Conservation (phyloP, 2,329 filamentous ascomycete genomes). For the Cladosporium sp. region DNA sequence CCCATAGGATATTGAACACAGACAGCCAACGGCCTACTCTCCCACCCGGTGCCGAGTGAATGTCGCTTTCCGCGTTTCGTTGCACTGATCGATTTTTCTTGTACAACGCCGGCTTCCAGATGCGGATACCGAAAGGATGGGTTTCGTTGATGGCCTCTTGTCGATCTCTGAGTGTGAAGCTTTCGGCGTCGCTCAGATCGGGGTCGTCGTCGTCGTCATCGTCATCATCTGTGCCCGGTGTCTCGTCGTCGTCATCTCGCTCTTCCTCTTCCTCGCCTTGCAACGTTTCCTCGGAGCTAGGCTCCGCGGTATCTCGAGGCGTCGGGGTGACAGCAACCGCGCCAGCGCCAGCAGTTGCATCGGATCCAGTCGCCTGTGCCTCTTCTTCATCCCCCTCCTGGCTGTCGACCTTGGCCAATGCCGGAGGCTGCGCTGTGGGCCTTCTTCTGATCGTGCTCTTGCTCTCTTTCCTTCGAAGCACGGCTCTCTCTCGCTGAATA, state of each 20-base stretch:
- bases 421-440: constrained; percentile 40
- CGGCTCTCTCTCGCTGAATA: constrained; percentile 23
- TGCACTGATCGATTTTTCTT: constrained; percentile 97
- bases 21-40: constrained; percentile 79
- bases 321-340: constrained; percentile 13
- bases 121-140: constrained; percentile 95
- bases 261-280: constrained; percentile 37
- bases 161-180: constrained; percentile 93
- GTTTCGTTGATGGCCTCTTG: constrained; percentile 98
- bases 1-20: constrained; percentile 88
- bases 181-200: constrained; percentile 85
- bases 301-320: constrained; percentile 23
- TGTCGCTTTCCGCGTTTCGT: constrained; percentile 92
- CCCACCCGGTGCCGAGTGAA: constrained; percentile 88
- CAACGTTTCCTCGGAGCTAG: constrained; percentile 36
- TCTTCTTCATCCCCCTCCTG: constrained; percentile 35
- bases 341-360: constrained; percentile 14
- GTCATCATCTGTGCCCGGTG: constrained; percentile 36
- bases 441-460: constrained; percentile 48
- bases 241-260: constrained; percentile 36
- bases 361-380: constrained; percentile 23
- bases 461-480: constrained; percentile 43
- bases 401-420: constrained; percentile 46
- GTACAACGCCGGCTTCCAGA: constrained; percentile 98
- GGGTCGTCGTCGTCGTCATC: constrained; percentile 58